A percentile compares a stretch with the other conserved stretches of the same genome.
phyloP scores from a whole-genome alignment of 2,329 filamentous ascomycete genomes.

The Curvularia spicifera region DNA sequence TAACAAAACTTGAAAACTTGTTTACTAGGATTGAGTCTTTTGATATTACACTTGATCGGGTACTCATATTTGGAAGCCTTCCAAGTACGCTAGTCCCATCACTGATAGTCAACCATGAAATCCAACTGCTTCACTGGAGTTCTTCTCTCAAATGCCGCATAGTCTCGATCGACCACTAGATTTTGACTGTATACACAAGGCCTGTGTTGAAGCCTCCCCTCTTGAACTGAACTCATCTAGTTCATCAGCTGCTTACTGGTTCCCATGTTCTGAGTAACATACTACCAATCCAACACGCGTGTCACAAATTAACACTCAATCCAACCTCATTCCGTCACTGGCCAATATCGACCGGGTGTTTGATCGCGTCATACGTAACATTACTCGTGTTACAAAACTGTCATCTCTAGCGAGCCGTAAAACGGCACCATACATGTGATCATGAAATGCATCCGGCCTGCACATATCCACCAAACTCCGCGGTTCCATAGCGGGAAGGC shows the following conservation, averaged over 20 bases:
- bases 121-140: no score
- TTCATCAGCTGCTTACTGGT: not conserved
- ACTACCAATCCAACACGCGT: conserved; percentile 3
- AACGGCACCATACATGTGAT: not conserved
- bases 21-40: no score
- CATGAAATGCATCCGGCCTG: conserved; percentile 12
- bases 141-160: no score
- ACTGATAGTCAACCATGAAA: no score
- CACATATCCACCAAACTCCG: conserved; percentile 2
- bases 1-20: no score
- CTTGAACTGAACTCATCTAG: not conserved
- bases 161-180: no score
- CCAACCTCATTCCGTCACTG: not conserved
- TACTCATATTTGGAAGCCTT: no score
- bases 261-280: conserved; percentile 4
- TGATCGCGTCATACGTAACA: conserved; percentile 5
- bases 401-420: conserved; percentile 3
- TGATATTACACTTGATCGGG: no score
- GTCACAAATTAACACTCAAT: conserved; percentile 2
- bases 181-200: no score
- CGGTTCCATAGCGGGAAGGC: conserved; percentile 2
- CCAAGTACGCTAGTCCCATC: no score
- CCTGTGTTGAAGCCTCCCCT: no score
- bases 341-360: not conserved
- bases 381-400: not conserved